Conservation (phyloP, 2,329 filamentous ascomycete species). For the Reticulascus tulasneorum region DNA sequence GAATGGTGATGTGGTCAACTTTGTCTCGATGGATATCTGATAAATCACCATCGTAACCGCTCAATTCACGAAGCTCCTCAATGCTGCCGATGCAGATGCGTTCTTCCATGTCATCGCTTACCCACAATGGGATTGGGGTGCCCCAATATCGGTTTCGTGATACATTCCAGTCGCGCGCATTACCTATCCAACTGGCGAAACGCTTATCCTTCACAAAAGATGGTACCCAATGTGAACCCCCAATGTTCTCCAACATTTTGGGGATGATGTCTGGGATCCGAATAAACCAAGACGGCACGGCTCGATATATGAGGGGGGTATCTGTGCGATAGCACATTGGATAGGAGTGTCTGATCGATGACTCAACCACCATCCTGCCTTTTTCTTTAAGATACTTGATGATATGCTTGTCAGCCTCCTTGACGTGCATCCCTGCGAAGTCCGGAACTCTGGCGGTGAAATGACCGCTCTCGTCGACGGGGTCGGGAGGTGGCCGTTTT, state of each 20-base stretch:
- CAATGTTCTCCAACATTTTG: conserved; percentile 85
- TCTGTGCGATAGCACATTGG: conserved; percentile 95
- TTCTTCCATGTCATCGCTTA: conserved; percentile 84
- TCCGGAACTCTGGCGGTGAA: conserved; percentile 76
- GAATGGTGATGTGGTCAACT: conserved; percentile 91
- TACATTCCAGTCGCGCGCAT: conserved; percentile 93
- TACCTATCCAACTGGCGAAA: conserved; percentile 87
- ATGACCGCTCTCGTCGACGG: conserved; percentile 77
- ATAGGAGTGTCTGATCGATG: conserved; percentile 86
- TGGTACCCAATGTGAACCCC: conserved; percentile 88
- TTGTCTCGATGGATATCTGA: conserved; percentile 88
- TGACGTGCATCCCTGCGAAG: conserved; percentile 84
- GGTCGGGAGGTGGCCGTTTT: conserved; percentile 77
- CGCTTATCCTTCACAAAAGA: conserved; percentile 85
- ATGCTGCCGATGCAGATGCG: conserved; percentile 82
- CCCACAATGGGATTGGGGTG: conserved; percentile 88
- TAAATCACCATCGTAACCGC: conserved; percentile 79
- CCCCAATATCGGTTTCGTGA: conserved; percentile 95
- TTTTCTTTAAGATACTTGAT: conserved; percentile 80
- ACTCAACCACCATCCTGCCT: conserved; percentile 77
- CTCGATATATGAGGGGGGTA: conserved; percentile 86
- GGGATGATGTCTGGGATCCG: conserved; percentile 80
- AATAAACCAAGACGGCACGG: conserved; percentile 93
- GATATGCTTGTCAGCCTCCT: conserved; percentile 87
- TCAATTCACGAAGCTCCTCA: conserved; percentile 77